Evolutionary conservation across 2,329 filamentous ascomycete species (phyloP), one percentile per base, ranked within the genome.

Genomic region (Pseudocercospora crystallina): DNA sequence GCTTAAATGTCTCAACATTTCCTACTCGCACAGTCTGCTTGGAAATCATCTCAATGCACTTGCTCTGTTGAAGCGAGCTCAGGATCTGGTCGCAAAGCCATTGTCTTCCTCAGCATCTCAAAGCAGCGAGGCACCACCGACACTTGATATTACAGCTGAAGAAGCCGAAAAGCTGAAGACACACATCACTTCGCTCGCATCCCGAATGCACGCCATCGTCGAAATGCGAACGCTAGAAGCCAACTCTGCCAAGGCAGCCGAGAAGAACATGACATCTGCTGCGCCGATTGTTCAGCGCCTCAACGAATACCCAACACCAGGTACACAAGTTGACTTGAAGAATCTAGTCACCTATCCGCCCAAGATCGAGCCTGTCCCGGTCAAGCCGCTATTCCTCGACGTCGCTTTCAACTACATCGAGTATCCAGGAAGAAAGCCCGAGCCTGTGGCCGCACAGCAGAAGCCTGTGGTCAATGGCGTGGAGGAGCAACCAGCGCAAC

Each of bases 321-420:
- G 81, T 30, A 58, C 60, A 17, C 62, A 67, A 9, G 81, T 90
- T 8, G 84, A 96, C 67, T 76, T 96, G 20, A 78, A 78, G 36
- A 92, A 92, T 60, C 75, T 99, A 20, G 91, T 97, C 40, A 81
- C 84, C 4, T 96, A 91, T 69, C 94, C 94, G 10, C 91, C 92
- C 1, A 87, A 84, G 66, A 75, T 96, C 59, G 83, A 89, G 55
- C 80, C 87, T 1, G 83, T 97, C 34, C 90, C 94, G 0, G 86
- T 96, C 45, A 99, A 99, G 76, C 94, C 94, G 26, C 79, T 97
- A 31, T 97, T 97, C 77, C 82, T 97, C 52, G 94, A 99, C 66
- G 86, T 96, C 7, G 94, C 94, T 8, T 99, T 90, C 88, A 97
- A 97, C 69, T 97, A 96, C 68, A 91, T 99, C 56, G 84, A 90